Evolutionary conservation across 1,139 yeast genomes (phyloP), one percentile per base, ranked within the genome.

Genomic region (Arxiozyma slooffiae): DNA sequence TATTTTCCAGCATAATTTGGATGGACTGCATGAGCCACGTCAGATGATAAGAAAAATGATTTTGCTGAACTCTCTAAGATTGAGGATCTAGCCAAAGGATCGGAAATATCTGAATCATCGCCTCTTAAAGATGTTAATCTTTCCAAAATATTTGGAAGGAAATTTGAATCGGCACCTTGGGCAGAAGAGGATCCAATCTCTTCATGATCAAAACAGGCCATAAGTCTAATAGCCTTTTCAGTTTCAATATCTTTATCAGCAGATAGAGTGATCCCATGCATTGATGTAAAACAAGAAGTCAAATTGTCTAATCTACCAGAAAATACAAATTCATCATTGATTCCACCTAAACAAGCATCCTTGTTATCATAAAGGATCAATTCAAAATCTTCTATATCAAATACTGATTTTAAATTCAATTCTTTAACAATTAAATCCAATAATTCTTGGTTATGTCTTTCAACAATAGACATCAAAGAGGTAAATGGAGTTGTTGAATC

Each of bases 11-110:
- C 71, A 67, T 90, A 92, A 68, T 92, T 92, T 54, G 98, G 98
- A 66, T 92, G 96, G 39, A 90, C 84, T 34, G 96, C 97, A 64
- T 92, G 98, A 1, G 97, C 96, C 82, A 88, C 92, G 66, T 92
- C 98, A 0, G 96, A 88, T 0, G 97, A 90, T 48, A 92, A 70
- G 59, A 92, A 77, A 68, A 92, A 90, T 1, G 97, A 88, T 64
- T 82, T 85, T 16, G 96, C 79, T 70, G 85, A 78, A 0, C 88
- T 70, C 64, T 84, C 82, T 57, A 79, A 77, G 56, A 79, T 77
- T 47, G 68, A 65, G 44, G 72, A 57, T 53, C 54, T 57, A 21
- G 60, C 57, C 20, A 60, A 56, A 11, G 60, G 66, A 2, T 63
- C 59, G 4, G 57, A 48, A 17, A 58, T 60, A 39, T 60, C 60